phyloP scores from a whole-genome alignment of 345 rosid genomes.

The Brassica juncea region DNA sequence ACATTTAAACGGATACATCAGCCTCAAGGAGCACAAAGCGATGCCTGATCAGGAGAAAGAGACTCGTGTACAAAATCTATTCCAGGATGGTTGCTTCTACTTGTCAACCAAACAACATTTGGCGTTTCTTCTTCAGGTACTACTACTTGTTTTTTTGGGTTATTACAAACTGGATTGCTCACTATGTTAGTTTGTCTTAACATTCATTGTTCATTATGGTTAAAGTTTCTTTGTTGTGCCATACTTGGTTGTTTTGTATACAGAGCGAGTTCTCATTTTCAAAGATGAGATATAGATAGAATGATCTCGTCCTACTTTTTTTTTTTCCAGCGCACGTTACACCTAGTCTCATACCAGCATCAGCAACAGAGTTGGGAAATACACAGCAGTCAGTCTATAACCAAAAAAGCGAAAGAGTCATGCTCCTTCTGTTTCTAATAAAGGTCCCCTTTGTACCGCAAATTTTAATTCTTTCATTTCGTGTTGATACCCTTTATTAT shows the following conservation, averaged over 20 bases:
- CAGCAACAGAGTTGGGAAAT: neutral
- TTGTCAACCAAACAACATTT: neutral
- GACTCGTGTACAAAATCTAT: neutral
- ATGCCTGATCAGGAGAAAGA: neutral
- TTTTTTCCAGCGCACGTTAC: neutral
- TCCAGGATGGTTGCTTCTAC: neutral
- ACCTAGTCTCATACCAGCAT: neutral
- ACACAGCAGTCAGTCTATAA: neutral
- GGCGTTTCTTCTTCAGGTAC: neutral
- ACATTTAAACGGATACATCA: neutral
- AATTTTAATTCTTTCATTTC: neutral
- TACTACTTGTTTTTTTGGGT: neutral
- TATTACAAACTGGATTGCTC: neutral
- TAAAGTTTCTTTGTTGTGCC: neutral
- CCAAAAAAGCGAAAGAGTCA: neutral
- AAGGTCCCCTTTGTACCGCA: neutral
- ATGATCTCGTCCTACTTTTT: neutral
- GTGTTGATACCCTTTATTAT: neutral
- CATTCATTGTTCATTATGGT: neutral
- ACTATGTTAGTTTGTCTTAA: neutral
- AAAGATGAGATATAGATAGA: neutral
- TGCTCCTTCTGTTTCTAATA: neutral
- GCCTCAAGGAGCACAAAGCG: neutral
- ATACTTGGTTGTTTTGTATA: neutral
- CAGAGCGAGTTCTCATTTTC: neutral